phyloP scores from a whole-genome alignment of 768 basidiomycete genomes.

The Rhodosporidiobolus sp. region DNA sequence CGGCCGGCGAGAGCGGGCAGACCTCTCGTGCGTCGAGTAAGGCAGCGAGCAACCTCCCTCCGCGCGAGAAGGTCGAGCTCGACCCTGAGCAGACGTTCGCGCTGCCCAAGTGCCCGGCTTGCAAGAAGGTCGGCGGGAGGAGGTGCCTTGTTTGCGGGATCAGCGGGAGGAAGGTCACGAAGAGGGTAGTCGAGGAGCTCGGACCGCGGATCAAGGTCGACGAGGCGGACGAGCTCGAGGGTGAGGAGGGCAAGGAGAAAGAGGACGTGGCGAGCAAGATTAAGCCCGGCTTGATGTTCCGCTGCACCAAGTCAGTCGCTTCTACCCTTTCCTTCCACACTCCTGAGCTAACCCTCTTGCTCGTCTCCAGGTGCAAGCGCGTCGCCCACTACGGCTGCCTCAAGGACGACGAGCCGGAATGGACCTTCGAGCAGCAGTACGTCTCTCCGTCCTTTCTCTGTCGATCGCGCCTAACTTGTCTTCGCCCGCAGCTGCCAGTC shows the following conservation, averaged over 20 bases:
- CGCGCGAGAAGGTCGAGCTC: conserved; percentile 28
- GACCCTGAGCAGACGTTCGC: conserved; percentile 19
- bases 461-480: too few relatives aligned
- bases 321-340: neutral
- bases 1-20: neutral
- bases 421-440: conserved; percentile 2
- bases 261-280: neutral
- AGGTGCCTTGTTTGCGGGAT: conserved; percentile 35
- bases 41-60: conserved; percentile 6
- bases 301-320: conserved; percentile 36
- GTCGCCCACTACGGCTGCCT: conserved; percentile 41
- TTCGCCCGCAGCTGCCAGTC: neutral
- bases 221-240: neutral
- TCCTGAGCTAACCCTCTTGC: neutral
- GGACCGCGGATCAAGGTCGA: neutral
- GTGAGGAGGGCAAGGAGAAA: neutral
- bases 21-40: neutral
- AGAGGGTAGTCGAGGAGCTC: conserved; percentile 3
- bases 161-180: conserved; percentile 18
- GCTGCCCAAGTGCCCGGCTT: conserved; percentile 34
- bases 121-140: conserved; percentile 33
- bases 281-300: conserved; percentile 37
- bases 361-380: conserved; percentile 38
- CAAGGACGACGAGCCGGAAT: conserved; percentile 18
- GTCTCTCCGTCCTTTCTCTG: too few relatives aligned